Evolutionary conservation across 495 filamentous ascomycete genomes (phyloP).

Genomic region (Penicillium pancosmium): DNA sequence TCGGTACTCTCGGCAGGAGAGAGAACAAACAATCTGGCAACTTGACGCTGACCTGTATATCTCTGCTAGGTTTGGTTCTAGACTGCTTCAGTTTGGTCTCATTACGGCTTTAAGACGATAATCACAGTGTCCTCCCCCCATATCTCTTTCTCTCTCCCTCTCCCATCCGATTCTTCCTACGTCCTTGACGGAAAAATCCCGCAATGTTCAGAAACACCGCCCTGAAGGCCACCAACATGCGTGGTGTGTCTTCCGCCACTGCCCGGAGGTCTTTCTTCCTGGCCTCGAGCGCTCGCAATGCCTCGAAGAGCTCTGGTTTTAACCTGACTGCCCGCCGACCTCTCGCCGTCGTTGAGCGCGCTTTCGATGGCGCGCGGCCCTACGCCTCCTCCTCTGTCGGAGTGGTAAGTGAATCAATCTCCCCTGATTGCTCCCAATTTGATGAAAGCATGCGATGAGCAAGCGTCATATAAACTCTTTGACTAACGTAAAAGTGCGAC

Average conservation of each 20-base stretch:
- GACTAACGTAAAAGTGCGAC: conserved; percentile 39
- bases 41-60: conserved; percentile 20
- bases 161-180: conserved; percentile 17
- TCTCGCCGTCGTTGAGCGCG: conserved; percentile 45
- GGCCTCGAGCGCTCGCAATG: conserved; percentile 45
- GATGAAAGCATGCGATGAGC: conserved; percentile 13
- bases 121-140: conserved; percentile 2
- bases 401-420: conserved; percentile 35
- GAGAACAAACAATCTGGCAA: conserved; percentile 26
- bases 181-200: conserved; percentile 34
- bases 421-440: conserved; percentile 14
- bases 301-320: conserved; percentile 48
- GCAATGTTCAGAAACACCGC: conserved; percentile 51
- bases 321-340: conserved; percentile 45
- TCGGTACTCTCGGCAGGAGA: conserved; percentile 32
- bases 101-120: conserved; percentile 8
- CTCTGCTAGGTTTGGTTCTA: conserved; percentile 10
- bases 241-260: conserved; percentile 49
- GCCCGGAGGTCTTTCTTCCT: conserved; percentile 50
- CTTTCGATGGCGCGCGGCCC: conserved; percentile 39
- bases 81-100: conserved; percentile 7
- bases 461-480: conserved; percentile 1
- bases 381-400: conserved; percentile 55
- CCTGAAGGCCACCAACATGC: conserved; percentile 53
- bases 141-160: conserved; percentile 4